phyloP scores from a whole-genome alignment of 768 basidiomycete genomes.

The Boletus rubropictus region DNA sequence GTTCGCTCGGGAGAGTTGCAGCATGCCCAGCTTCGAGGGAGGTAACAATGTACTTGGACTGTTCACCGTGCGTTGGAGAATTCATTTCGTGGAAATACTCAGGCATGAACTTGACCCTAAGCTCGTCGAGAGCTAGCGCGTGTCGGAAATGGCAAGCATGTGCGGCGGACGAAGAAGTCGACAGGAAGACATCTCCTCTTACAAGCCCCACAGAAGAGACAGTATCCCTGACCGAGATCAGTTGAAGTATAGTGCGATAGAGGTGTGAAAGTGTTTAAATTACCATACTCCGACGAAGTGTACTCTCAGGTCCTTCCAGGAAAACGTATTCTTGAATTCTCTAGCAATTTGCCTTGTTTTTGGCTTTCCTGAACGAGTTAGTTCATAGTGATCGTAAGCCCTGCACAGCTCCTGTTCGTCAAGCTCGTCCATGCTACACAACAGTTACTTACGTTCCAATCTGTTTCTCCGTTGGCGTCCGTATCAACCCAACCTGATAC shows the following conservation, averaged over 20 bases:
- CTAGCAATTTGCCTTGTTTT: slow-evolving; percentile 15
- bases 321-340: slow-evolving; percentile 44
- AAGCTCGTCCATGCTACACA: too few relatives aligned
- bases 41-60: too few relatives aligned
- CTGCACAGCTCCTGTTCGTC: background rate
- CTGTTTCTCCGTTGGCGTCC: too few relatives aligned
- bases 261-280: slow-evolving; percentile 1
- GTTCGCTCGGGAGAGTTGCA: too few relatives aligned
- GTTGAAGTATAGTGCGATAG: too few relatives aligned
- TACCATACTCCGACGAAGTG: slow-evolving; percentile 53
- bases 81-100: slow-evolving; percentile 30
- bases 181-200: background rate
- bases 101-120: slow-evolving; percentile 51
- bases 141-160: slow-evolving; percentile 1
- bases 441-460: too few relatives aligned
- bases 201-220: background rate
- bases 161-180: background rate
- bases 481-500: background rate
- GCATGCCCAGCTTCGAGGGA: too few relatives aligned
- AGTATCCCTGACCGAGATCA: background rate
- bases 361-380: slow-evolving; percentile 12
- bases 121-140: slow-evolving; percentile 49
- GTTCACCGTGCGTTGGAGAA: background rate
- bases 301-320: slow-evolving; percentile 36
- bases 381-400: slow-evolving; percentile 17